These are phyloP conservation scores for Pueraria montana DNA, from an alignment of 306 rosid genomes.

Conservation along the genomic window DNA sequence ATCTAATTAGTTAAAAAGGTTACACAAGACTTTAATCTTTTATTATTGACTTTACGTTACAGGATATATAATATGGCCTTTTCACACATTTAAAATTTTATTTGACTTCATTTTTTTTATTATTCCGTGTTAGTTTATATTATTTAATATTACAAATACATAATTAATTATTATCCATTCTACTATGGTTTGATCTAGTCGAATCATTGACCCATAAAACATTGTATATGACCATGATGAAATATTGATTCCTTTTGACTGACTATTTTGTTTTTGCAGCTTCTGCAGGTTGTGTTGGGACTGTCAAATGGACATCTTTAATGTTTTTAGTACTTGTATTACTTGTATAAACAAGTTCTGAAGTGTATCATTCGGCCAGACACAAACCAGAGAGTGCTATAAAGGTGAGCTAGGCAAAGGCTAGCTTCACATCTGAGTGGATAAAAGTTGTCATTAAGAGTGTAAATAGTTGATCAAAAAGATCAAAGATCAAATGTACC, in stretches of 20 bases:
- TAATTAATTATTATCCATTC: not conserved
- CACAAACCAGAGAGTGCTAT: conserved; percentile 53
- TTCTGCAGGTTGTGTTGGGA: conserved; percentile 58
- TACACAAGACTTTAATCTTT: not conserved
- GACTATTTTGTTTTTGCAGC: conserved; percentile 60
- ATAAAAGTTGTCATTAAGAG: conserved; percentile 57
- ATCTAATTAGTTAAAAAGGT: not conserved
- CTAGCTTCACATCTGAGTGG: conserved; percentile 62
- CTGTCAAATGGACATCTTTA: conserved; percentile 50
- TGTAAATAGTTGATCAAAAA: conserved; percentile 83
- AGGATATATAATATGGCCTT: not conserved
- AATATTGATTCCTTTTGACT: conserved; percentile 10
- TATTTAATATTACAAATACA: not conserved
- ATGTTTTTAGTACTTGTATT: conserved; percentile 58
- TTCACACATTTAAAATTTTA: not conserved
- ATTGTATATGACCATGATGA: not conserved
- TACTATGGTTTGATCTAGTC: not conserved
- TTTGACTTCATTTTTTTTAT: not conserved
- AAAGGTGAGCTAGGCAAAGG: conserved; percentile 64
- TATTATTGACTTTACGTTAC: too few species aligned
- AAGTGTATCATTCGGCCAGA: too few species aligned
- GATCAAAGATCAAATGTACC: conserved; percentile 41
- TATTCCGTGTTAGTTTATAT: not conserved
- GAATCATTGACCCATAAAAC: not conserved
- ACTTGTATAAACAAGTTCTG: conserved; percentile 56